phyloP scores from a whole-genome alignment of 441 rosid species.

The Populus hybrid region DNA sequence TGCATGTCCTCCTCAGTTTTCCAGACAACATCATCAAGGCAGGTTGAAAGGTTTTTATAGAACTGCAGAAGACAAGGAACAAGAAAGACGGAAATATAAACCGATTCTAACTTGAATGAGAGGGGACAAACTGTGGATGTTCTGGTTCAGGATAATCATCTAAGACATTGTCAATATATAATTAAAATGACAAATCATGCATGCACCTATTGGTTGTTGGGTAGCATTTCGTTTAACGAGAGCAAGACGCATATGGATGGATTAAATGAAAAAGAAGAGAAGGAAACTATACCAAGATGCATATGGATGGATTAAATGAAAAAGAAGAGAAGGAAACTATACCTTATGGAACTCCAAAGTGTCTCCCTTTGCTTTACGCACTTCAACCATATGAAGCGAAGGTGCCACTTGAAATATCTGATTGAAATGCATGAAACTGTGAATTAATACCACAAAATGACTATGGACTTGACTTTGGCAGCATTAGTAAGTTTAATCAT shows the following conservation, averaged over 20 bases:
- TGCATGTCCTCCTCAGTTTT: conserved; percentile 81
- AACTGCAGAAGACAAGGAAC: conserved; percentile 48
- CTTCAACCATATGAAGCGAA: conserved; percentile 89
- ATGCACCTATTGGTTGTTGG: background rate
- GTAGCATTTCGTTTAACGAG: background rate
- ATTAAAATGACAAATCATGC: background rate
- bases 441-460: background rate
- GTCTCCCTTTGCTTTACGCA: conserved; percentile 93
- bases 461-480: background rate
- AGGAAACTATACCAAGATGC: no score
- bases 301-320: no score
- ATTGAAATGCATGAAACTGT: conserved; percentile 7
- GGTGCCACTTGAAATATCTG: conserved; percentile 96
- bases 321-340: background rate
- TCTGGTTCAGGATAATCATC: background rate
- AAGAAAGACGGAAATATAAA: background rate
- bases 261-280: no score
- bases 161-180: background rate
- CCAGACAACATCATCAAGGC: conserved; percentile 83
- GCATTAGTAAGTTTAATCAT: background rate
- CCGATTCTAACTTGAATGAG: background rate
- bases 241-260: background rate
- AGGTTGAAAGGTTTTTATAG: conserved; percentile 74
- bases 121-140: no score
- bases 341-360: conserved; percentile 96